phyloP scores from a whole-genome alignment of 2,329 filamentous ascomycete species.

The Emmonsiellopsis sp. region DNA sequence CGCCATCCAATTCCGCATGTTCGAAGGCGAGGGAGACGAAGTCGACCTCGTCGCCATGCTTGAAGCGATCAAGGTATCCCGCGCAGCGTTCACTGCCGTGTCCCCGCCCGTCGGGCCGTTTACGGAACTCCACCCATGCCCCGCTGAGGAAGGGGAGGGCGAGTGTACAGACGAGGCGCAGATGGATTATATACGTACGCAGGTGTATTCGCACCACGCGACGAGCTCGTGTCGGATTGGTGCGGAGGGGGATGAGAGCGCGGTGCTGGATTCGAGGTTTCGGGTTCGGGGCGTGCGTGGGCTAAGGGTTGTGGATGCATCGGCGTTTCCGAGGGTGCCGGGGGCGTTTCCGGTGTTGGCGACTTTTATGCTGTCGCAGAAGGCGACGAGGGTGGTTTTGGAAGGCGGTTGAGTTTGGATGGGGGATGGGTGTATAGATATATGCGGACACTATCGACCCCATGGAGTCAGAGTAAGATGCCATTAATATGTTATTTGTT shows the following conservation, averaged over 20 bases:
- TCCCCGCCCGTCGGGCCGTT: neutral
- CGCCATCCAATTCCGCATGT: slow-evolving; percentile 7
- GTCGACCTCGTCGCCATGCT: slow-evolving; percentile 7
- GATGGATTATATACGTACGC: neutral
- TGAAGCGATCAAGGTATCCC: slow-evolving; percentile 4
- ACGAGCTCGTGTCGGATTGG: slow-evolving; percentile 44
- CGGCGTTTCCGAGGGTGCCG: slow-evolving; percentile 48
- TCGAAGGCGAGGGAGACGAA: slow-evolving; percentile 6
- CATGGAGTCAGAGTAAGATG: no score
- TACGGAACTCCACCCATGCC: neutral
- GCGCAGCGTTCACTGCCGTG: neutral
- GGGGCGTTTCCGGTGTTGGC: slow-evolving; percentile 46
- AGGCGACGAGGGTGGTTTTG: slow-evolving; percentile 51
- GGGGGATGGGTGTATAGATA: neutral
- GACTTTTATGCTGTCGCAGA: slow-evolving; percentile 51
- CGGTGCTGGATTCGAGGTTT: slow-evolving; percentile 50
- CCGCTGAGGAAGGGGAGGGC: neutral
- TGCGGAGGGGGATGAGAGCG: slow-evolving; percentile 41
- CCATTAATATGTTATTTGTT: no score
- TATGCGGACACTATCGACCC: neutral
- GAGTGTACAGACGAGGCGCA: neutral
- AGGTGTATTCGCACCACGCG: slow-evolving; percentile 37
- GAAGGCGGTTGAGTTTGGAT: slow-evolving; percentile 3
- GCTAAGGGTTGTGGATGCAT: slow-evolving; percentile 55
- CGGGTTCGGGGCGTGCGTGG: slow-evolving; percentile 47